These are phyloP conservation scores for Polytrichum commune DNA, from an alignment of 225 moss, liverwort and hornwort species.

Conservation along the genomic window DNA sequence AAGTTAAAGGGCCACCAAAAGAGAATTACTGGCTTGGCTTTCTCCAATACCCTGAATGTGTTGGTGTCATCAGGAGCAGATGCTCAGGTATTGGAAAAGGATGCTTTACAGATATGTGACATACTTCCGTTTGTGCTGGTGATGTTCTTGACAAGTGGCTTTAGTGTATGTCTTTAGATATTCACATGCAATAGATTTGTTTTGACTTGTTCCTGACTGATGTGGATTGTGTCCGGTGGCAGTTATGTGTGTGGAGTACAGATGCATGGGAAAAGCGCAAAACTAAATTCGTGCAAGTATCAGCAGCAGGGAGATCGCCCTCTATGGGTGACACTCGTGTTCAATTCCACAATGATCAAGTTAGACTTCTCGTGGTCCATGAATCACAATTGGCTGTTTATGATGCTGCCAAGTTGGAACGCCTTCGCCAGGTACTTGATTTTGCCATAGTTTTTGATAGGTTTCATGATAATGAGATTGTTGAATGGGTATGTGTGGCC, in stretches of 20 bases:
- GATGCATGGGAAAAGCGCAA: slow-evolving; percentile 98
- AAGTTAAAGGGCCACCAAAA: slow-evolving; percentile 87
- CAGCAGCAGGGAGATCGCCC: slow-evolving; percentile 60
- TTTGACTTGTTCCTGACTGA: not conserved
- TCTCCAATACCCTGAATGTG: slow-evolving; percentile 75
- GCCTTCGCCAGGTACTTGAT: slow-evolving; percentile 67
- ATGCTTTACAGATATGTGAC: too few species aligned
- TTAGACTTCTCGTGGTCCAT: slow-evolving; percentile 88
- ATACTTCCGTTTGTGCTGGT: too few species aligned
- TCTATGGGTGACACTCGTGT: slow-evolving; percentile 86
- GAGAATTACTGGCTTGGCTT: slow-evolving; percentile 84
- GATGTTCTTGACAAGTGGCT: too few species aligned
- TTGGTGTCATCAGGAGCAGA: slow-evolving; percentile 89
- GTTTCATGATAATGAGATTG: too few species aligned
- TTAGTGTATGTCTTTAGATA: too few species aligned
- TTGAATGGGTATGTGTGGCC: too few species aligned
- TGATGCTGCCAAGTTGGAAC: slow-evolving; percentile 87
- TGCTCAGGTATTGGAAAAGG: slow-evolving; percentile 57
- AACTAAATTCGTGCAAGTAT: slow-evolving; percentile 67
- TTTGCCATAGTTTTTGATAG: not conserved
- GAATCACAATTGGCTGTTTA: slow-evolving; percentile 94
- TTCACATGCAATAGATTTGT: not conserved
- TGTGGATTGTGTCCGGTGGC: slow-evolving; percentile 14
- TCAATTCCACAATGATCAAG: slow-evolving; percentile 97
- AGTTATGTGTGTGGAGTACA: slow-evolving; percentile 96